Evolutionary conservation across 1,284 basidiomycete species (phyloP), one percentile per base, ranked within the genome.

Genomic region (Papiliotrema flavescens): DNA sequence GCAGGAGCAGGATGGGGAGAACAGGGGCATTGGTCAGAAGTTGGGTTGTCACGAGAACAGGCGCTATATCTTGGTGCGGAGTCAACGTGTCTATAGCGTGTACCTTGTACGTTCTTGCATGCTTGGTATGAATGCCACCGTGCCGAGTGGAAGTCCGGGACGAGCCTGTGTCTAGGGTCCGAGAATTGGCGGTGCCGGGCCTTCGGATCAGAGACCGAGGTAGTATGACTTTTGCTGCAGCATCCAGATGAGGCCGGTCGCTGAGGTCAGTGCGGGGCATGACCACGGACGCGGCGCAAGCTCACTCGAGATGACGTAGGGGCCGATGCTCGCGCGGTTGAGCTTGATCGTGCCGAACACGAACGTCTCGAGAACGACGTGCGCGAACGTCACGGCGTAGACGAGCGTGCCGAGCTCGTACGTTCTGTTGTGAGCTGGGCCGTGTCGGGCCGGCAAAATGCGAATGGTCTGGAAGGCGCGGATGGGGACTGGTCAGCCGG

Each of bases 341-440:
- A 89, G 59, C 54, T 82, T 86, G 50, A 88, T 85, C 3, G 90
- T 88, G 56, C 85, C 83, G 78, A 87, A 98, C 61, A 95, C 82
- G 67, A 93, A 75, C 53, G 90, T 74, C 77, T 98, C 95, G 24
- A 89, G 86, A 34, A 82, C 80, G 71, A 96, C 97, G 79, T 98
- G 95, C 13, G 80, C 83, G 61, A 94, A 88, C 0, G 92, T 94
- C 64, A 97, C 85, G 57, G 90, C 83, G 77, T 94, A 98, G 35
- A 89, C 88, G 70, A 88, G 81, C 59, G 95, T 78, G 17, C 90
- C 83, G 74, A 98, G 85, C 73, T 95, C 86, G 77, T 97, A 98
- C 23, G 91, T 76, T n/a, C 92, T 95, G 64, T 8, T 39, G 8
- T 14, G 26, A 32, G 28, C 28, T 11, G 28, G n/a, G n/a, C n/a